phyloP scores from a whole-genome alignment of 2,329 filamentous ascomycete genomes.

The Neonectria hederae region DNA sequence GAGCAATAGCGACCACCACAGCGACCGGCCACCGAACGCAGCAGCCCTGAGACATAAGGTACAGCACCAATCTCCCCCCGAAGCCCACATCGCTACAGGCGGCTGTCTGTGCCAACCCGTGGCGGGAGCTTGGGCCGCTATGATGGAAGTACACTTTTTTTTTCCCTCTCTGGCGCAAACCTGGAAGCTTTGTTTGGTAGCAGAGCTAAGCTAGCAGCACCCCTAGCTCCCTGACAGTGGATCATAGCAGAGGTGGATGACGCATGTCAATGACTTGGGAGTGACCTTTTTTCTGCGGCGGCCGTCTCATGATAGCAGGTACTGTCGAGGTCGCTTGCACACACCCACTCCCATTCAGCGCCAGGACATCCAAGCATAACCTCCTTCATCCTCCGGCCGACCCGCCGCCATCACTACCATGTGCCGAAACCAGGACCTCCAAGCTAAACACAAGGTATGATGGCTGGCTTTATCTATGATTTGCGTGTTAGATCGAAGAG shows the following conservation, averaged over 20 bases:
- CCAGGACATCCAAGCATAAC: neutral
- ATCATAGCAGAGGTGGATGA: slow-evolving; percentile 20
- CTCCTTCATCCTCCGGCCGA: slow-evolving; percentile 19
- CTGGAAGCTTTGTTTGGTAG: neutral
- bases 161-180: neutral
- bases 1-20: neutral
- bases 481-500: neutral
- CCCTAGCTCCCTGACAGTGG: slow-evolving; percentile 16
- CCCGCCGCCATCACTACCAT: slow-evolving; percentile 6
- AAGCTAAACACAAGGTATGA: neutral
- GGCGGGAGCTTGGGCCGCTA: slow-evolving; percentile 16
- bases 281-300: neutral
- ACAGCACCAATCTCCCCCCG: slow-evolving; percentile 8
- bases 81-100: neutral
- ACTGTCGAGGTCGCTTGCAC: neutral
- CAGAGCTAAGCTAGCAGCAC: slow-evolving; percentile 2
- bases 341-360: neutral
- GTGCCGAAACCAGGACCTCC: slow-evolving; percentile 18
- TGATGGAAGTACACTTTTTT: slow-evolving; percentile 5
- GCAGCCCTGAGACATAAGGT: slow-evolving; percentile 18
- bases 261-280: neutral
- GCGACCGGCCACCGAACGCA: neutral
- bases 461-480: neutral
- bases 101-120: slow-evolving; percentile 11
- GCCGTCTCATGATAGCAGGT: neutral